phyloP scores from a whole-genome alignment of 345 rosid genomes.

The Gossypium sturtianum region DNA sequence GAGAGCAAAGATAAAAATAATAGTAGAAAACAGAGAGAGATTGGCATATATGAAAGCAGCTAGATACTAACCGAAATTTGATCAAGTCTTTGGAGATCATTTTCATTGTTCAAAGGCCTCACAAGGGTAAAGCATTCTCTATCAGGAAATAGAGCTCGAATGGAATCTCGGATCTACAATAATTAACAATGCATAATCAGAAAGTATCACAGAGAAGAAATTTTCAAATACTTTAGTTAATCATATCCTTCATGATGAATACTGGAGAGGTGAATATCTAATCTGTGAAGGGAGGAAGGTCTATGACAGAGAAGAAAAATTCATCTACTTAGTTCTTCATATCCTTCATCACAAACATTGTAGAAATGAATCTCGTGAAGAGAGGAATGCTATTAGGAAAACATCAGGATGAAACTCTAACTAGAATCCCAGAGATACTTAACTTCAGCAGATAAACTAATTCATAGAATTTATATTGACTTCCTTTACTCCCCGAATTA shows the following conservation, averaged over 20 bases:
- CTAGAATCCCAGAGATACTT: neutral
- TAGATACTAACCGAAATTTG: conserved; percentile 66
- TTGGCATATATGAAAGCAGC: neutral
- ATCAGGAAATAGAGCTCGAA: conserved; percentile 89
- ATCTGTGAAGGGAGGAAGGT: neutral
- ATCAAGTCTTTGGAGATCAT: conserved; percentile 84
- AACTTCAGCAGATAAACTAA: neutral
- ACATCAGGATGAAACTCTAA: neutral
- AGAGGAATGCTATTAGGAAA: neutral
- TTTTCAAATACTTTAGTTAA: neutral
- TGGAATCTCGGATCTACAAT: conserved; percentile 79
- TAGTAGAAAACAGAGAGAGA: neutral
- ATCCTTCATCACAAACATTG: neutral
- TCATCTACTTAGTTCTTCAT: neutral
- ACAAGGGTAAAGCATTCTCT: conserved; percentile 91
- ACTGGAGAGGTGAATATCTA: neutral
- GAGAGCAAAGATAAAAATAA: neutral
- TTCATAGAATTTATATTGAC: neutral
- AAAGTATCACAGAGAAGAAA: neutral
- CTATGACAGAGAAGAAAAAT: neutral
- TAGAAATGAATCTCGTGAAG: neutral
- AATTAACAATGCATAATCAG: conserved; percentile 22
- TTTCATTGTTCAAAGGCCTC: conserved; percentile 83
- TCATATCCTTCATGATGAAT: neutral
- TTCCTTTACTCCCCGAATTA: conserved; percentile 2